Evolutionary conservation across 2,329 filamentous ascomycete genomes (phyloP).

Genomic region (Fusarium redolens): DNA sequence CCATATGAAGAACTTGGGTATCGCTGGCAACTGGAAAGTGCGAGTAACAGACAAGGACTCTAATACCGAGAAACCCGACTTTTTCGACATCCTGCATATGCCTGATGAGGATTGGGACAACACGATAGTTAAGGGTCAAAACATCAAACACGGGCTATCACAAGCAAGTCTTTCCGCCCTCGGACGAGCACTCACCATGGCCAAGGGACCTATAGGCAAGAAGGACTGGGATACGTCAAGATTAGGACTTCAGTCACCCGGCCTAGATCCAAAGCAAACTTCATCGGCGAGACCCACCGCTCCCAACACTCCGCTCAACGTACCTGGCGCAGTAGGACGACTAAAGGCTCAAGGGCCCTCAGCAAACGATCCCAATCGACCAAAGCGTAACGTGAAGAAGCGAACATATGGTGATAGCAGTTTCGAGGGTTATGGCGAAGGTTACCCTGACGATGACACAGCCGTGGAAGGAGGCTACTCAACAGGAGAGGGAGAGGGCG

Average conservation of each 20-base stretch:
- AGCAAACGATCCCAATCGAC: conserved; percentile 63
- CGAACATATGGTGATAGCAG: conserved; percentile 80
- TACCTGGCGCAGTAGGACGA: conserved; percentile 49
- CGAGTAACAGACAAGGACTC: conserved; percentile 65
- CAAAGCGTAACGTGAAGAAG: conserved; percentile 77
- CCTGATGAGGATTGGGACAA: conserved; percentile 68
- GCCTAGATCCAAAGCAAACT: conserved; percentile 54
- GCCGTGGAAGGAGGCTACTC: conserved; percentile 72
- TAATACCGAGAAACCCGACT: conserved; percentile 55
- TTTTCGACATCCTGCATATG: conserved; percentile 62
- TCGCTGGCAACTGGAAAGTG: conserved; percentile 70
- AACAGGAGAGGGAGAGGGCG: conserved; percentile 77
- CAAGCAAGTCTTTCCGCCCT: conserved; percentile 57
- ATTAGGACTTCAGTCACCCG: conserved; percentile 65
- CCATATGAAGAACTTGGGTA: conserved; percentile 72
- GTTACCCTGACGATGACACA: conserved; percentile 74
- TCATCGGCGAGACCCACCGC: conserved; percentile 61
- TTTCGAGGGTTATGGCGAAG: conserved; percentile 80
- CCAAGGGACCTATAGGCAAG: conserved; percentile 67
- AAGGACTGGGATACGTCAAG: conserved; percentile 67
- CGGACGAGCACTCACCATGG: conserved; percentile 66
- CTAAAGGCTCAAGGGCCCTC: conserved; percentile 54
- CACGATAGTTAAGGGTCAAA: conserved; percentile 64
- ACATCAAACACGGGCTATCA: conserved; percentile 65
- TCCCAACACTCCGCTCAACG: conserved; percentile 62